phyloP scores from a whole-genome alignment of 306 rosid genomes.

The Glycine latifolia region DNA sequence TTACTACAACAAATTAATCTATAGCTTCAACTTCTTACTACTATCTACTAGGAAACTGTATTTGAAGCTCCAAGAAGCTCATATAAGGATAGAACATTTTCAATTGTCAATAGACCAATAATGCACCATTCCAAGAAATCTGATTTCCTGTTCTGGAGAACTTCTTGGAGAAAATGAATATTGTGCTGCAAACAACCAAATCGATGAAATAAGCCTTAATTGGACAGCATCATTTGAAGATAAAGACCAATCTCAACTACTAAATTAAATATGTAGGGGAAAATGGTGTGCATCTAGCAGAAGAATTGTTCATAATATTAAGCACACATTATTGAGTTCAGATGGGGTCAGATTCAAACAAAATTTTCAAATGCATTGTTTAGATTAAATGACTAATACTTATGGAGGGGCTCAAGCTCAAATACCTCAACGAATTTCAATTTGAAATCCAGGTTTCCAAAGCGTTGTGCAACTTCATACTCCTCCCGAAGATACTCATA shows the following conservation, averaged over 20 bases:
- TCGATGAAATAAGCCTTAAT: constrained; percentile 15
- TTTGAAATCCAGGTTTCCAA: constrained; percentile 91
- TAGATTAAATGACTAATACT: constrained; percentile 24
- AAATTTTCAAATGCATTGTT: constrained; percentile 26
- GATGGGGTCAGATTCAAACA: neutral
- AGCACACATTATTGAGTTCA: neutral
- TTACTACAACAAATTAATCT: constrained; percentile 36
- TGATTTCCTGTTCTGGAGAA: constrained; percentile 92
- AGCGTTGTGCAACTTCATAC: constrained; percentile 91
- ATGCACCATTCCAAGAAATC: constrained; percentile 99
- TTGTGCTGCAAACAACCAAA: constrained; percentile 78
- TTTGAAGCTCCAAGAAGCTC: constrained; percentile 80
- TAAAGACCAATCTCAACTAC: constrained; percentile 8
- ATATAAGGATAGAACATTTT: constrained; percentile 78
- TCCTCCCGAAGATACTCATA: constrained; percentile 88
- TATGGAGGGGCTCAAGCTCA: neutral
- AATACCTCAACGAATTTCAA: constrained; percentile 92
- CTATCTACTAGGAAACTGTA: constrained; percentile 48
- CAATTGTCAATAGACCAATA: constrained; percentile 83
- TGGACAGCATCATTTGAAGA: neutral
- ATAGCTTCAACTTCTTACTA: constrained; percentile 38
- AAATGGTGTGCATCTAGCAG: constrained; percentile 1
- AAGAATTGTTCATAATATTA: constrained; percentile 11
- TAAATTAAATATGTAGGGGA: neutral
- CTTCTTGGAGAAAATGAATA: constrained; percentile 97